These are phyloP conservation scores for Aureobasidium zeae DNA, from an alignment of 2,329 filamentous ascomycete species.

Conservation along the genomic window DNA sequence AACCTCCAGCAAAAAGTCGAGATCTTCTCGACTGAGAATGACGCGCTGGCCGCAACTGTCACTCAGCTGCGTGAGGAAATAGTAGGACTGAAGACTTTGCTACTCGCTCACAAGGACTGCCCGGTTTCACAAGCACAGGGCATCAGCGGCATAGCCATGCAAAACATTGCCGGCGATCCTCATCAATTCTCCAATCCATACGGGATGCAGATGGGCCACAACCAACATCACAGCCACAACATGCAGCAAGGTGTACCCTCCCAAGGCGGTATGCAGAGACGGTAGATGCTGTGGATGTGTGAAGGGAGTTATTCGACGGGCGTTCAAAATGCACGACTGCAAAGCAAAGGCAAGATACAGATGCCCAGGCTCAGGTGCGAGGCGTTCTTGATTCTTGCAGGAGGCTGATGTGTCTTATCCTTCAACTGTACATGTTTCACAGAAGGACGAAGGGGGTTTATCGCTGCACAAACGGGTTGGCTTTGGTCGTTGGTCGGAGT, in stretches of 20 bases:
- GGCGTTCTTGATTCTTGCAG: conserved; percentile 5
- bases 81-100: conserved; percentile 83
- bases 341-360: background rate
- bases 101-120: conserved; percentile 93
- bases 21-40: conserved; percentile 84
- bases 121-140: conserved; percentile 84
- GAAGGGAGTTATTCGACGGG: conserved; percentile 3
- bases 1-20: conserved; percentile 94
- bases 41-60: conserved; percentile 74
- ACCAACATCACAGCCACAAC: too few relatives aligned
- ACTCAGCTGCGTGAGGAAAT: conserved; percentile 82
- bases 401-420: background rate
- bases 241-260: conserved; percentile 26
- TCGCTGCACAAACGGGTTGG: conserved; percentile 11
- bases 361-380: background rate
- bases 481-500: background rate
- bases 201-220: conserved; percentile 36
- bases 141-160: conserved; percentile 45
- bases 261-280: conserved; percentile 29
- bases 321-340: conserved; percentile 14
- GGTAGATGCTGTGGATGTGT: too few relatives aligned
- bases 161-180: conserved; percentile 38
- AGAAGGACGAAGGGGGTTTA: background rate
- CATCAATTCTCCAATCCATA: conserved; percentile 40
- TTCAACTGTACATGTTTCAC: conserved; percentile 13